These are phyloP conservation scores for Mallotus nudiflorus DNA, from an alignment of 345 rosid species.

Conservation along the genomic window DNA sequence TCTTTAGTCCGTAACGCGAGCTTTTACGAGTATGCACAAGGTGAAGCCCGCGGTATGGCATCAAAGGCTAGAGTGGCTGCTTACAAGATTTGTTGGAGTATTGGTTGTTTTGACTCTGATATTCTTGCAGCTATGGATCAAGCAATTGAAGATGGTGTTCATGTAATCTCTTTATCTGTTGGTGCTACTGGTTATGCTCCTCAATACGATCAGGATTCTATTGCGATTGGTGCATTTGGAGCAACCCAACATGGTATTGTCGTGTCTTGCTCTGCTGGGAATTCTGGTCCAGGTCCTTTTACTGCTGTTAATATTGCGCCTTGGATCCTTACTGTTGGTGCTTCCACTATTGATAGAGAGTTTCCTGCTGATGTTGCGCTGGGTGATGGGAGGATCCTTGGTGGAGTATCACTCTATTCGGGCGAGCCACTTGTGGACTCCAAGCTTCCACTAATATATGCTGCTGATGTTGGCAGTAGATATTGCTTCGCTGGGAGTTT, in stretches of 20 bases:
- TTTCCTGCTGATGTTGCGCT: slow-evolving; percentile 76
- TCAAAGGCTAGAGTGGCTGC: slow-evolving; percentile 75
- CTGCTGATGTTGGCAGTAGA: slow-evolving; percentile 57
- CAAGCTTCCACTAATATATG: slow-evolving; percentile 58
- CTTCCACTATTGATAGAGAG: slow-evolving; percentile 83
- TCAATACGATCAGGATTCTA: slow-evolving; percentile 64
- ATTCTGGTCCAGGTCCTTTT: slow-evolving; percentile 73
- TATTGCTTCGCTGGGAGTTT: slow-evolving; percentile 30
- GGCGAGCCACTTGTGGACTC: slow-evolving; percentile 44
- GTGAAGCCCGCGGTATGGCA: slow-evolving; percentile 93
- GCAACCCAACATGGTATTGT: slow-evolving; percentile 62
- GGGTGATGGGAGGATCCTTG: slow-evolving; percentile 52
- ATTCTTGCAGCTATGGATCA: slow-evolving; percentile 94
- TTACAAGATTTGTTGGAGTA: slow-evolving; percentile 81
- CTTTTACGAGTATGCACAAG: slow-evolving; percentile 54
- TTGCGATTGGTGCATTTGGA: slow-evolving; percentile 78
- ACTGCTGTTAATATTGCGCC: slow-evolving; percentile 89
- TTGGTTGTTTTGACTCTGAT: slow-evolving; percentile 86
- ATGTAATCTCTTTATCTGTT: slow-evolving; percentile 81
- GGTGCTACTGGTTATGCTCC: slow-evolving; percentile 78
- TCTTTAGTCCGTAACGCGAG: slow-evolving; percentile 64
- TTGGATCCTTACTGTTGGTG: slow-evolving; percentile 88
- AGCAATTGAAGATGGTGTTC: slow-evolving; percentile 76
- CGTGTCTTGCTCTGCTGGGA: slow-evolving; percentile 91
- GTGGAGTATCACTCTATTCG: slow-evolving; percentile 72